phyloP scores from a whole-genome alignment of 1,139 yeast genomes.

The Wickerhamomyces sp. region DNA sequence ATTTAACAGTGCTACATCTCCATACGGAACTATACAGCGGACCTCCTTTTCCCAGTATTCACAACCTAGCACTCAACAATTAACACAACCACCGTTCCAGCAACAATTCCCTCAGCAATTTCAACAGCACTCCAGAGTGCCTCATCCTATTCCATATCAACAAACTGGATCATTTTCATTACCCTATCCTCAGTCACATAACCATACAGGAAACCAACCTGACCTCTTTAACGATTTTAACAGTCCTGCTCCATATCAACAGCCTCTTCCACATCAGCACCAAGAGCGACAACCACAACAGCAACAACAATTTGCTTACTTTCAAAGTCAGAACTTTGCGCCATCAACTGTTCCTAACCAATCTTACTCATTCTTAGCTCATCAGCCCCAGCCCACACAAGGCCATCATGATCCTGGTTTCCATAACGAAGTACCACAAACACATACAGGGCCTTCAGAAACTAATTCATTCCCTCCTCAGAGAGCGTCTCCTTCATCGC shows the following conservation, averaged over 20 bases:
- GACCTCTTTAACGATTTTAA: background rate
- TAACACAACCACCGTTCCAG: background rate
- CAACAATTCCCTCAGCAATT: background rate
- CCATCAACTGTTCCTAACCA: background rate
- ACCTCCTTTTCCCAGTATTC: background rate
- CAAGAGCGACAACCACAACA: background rate
- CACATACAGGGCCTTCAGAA: too few relatives aligned
- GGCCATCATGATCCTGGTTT: too few relatives aligned
- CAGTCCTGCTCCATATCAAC: slow-evolving; percentile 6
- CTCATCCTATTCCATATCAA: background rate
- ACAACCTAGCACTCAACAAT: background rate
- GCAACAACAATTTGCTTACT: background rate
- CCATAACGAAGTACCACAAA: too few relatives aligned
- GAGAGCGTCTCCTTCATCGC: too few relatives aligned
- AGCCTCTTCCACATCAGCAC: slow-evolving; percentile 11
- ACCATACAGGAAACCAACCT: background rate
- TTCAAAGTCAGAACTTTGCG: background rate
- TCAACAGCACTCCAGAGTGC: background rate
- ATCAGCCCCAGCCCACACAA: too few relatives aligned
- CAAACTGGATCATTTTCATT: slow-evolving; percentile 1
- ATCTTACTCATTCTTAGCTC: too few relatives aligned
- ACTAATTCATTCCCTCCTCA: too few relatives aligned
- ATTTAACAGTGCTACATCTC: background rate
- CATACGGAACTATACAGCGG: background rate
- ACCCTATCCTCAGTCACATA: background rate